Base-by-base conservation (phyloP, 2,329 filamentous ascomycete genomes). In the Fusarium hainanense region DNA sequence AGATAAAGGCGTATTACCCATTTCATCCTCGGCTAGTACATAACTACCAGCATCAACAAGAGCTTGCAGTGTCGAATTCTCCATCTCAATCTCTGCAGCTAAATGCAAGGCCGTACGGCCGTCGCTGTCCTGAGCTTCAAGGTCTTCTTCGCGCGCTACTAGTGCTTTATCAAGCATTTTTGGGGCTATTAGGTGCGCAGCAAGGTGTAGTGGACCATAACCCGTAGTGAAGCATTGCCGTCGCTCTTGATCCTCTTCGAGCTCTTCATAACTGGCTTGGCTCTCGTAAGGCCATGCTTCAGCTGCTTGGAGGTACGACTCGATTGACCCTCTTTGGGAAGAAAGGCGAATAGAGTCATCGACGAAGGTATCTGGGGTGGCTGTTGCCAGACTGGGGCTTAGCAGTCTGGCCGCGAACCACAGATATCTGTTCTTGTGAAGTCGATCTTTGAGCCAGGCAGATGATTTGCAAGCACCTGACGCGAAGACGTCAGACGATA, bases 51-150 rank as follows among this genome's bases (percentile, higher is more conserved):
- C 34, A 9, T 44, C 6, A 3, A 68, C 11, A 7, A 68, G 34
- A 20, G 25, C 25, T 3, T 41, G 43, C 2, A 68, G 20, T 3
- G 49, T 37, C 9, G 41, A 12, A 1, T 37, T 23, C 0, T 54
- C 20, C 21, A 32, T 34, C 3, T 54, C 49, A 11, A 50, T 48
- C 23, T 55, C 49, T 4, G 64, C 64, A 7, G 65, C 54, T 1
- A 68, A 9, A 14, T 68, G 65, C 1, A 68, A 16, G 0, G 65
- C 20, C 11, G 65, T 68, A 7, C 54, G 48, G 1, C 49, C 58
- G 3, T 68, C 30, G 1, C 0, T 20, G 7, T 30, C 40, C 0
- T 7, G n/a, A 18, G 34, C 49, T 8, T 68, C 58, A 0, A 64
- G n/a, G 0, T 44, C 23, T 1, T 55, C 54, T 0, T 54, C 49